Conservation (phyloP, 495 filamentous ascomycete genomes). For the Astrothelium subdiscretum region DNA sequence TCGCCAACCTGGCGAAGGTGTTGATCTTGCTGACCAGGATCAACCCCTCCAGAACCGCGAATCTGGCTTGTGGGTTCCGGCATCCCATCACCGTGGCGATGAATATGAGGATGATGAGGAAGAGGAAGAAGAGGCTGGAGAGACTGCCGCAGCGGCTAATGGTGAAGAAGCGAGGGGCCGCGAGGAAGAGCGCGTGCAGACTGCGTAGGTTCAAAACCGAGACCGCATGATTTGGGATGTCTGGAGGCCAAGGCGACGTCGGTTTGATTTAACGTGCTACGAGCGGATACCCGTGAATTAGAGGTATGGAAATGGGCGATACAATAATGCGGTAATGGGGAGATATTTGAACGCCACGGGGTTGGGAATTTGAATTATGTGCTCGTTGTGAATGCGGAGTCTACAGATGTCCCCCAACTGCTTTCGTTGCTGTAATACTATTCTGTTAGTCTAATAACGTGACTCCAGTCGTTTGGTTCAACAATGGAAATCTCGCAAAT, state of each 20-base stretch:
- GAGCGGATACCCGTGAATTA: neutral
- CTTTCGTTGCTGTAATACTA: neutral
- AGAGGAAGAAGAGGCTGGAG: slow-evolving; percentile 50
- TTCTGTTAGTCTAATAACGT: neutral
- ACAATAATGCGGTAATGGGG: neutral
- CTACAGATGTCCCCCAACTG: neutral
- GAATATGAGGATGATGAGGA: slow-evolving; percentile 52
- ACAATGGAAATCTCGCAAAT: too few species aligned
- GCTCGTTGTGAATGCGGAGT: neutral
- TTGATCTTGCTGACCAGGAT: slow-evolving; percentile 80
- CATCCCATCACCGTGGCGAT: slow-evolving; percentile 54
- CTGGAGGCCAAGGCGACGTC: neutral
- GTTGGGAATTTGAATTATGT: neutral
- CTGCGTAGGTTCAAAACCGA: slow-evolving; percentile 6
- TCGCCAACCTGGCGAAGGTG: slow-evolving; percentile 43
- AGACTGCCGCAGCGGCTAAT: slow-evolving; percentile 42
- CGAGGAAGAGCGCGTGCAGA: slow-evolving; percentile 43
- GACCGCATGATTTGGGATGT: neutral
- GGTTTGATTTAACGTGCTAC: neutral
- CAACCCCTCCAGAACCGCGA: slow-evolving; percentile 71
- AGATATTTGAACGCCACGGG: neutral
- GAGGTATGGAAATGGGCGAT: neutral
- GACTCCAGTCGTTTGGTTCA: neutral
- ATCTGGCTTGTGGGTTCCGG: slow-evolving; percentile 69
- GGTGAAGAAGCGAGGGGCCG: slow-evolving; percentile 47